Percentiles rank a stretch among this genome's conserved stretches.
Conservation (phyloP, 2,329 filamentous ascomycete genomes). For the Fusarium albidum region DNA sequence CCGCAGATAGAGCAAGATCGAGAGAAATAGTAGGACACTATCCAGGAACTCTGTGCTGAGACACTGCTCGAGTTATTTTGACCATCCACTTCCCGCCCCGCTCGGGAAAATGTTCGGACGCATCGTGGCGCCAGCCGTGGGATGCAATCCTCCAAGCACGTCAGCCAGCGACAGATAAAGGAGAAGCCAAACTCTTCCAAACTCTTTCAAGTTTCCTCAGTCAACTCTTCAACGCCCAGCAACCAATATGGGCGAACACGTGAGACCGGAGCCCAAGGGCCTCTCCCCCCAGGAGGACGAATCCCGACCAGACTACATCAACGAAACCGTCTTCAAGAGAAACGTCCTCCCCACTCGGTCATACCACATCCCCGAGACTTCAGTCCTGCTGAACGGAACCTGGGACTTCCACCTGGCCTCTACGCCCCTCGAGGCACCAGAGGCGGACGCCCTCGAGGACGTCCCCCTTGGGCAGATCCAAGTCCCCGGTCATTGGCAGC, state of each 20-base stretch:
- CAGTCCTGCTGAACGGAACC: constrained; percentile 60
- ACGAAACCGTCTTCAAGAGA: constrained; percentile 60
- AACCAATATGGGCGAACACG: constrained; percentile 32
- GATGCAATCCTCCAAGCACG: no score
- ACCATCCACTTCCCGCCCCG: no score
- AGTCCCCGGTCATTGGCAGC: constrained; percentile 75
- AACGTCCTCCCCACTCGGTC: constrained; percentile 61
- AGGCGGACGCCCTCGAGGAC: constrained; percentile 57
- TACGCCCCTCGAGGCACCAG: constrained; percentile 56
- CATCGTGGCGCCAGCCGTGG: constrained; percentile 27
- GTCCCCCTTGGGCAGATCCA: constrained; percentile 56
- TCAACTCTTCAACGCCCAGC: not conserved
- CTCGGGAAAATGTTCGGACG: constrained; percentile 5
- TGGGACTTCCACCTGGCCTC: constrained; percentile 65
- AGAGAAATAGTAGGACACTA: no score
- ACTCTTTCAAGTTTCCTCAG: not conserved
- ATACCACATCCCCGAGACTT: constrained; percentile 60
- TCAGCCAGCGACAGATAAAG: no score
- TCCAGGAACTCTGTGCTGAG: no score
- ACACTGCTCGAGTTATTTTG: constrained; percentile 19
- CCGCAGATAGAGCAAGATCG: no score
- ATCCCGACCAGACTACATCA: constrained; percentile 56
- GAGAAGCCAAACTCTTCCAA: no score
- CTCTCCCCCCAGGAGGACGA: constrained; percentile 46
- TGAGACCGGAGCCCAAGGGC: constrained; percentile 29